These are phyloP conservation scores for Rhododendron vialii DNA, from an alignment of 148 eudicot genomes.

Conservation along the genomic window DNA sequence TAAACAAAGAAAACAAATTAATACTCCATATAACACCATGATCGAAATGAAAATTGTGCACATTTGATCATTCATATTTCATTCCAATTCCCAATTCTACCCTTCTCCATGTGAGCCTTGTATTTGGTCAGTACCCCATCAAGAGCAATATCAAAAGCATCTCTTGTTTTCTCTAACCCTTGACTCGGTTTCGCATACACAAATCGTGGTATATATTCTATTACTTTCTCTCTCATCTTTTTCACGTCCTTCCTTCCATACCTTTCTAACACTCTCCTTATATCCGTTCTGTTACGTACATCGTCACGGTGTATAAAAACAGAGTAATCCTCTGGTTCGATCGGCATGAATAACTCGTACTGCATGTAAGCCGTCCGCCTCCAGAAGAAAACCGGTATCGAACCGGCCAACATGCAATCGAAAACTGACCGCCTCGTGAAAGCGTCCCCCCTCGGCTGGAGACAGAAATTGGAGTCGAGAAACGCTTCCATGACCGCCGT, in stretches of 20 bases:
- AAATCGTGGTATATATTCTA: background rate
- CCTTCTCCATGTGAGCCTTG: background rate
- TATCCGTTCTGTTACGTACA: background rate
- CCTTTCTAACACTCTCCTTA: background rate
- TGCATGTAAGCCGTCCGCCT: constrained; percentile 71
- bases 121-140: background rate
- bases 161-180: background rate
- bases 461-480: constrained; percentile 41
- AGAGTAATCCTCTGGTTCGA: constrained; percentile 74
- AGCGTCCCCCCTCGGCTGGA: constrained; percentile 59
- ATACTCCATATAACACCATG: background rate
- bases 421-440: constrained; percentile 43
- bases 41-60: background rate
- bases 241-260: background rate
- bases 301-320: background rate
- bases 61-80: background rate
- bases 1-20: too few relatives aligned
- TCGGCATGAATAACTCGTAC: constrained; percentile 79
- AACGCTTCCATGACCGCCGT: constrained; percentile 25
- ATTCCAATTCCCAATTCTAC: background rate
- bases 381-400: constrained; percentile 69
- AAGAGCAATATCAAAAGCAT: background rate
- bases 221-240: background rate
- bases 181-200: background rate
- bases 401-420: constrained; percentile 59